These are phyloP conservation scores for Eucalyptus albens DNA, from an alignment of 345 rosid genomes.

Conservation along the genomic window DNA sequence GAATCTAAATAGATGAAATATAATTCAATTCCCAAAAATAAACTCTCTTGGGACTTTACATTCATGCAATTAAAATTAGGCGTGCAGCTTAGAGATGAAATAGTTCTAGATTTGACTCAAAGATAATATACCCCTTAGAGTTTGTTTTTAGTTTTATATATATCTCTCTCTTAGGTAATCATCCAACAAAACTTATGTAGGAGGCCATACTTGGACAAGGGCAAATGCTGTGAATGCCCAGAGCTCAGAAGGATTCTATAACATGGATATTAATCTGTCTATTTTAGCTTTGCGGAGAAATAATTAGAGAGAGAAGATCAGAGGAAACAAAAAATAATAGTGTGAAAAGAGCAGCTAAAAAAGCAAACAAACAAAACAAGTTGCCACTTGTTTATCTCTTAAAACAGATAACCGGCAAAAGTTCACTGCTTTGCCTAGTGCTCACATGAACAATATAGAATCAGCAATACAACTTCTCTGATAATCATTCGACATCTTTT, in stretches of 20 bases:
- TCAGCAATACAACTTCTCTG: no score
- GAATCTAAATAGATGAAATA: neutral
- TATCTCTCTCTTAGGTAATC: neutral
- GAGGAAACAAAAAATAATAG: neutral
- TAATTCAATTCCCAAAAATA: neutral
- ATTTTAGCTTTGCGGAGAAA: slow-evolving; percentile 55
- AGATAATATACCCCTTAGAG: neutral
- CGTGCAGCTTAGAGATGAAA: rapidly evolving
- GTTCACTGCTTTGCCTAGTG: neutral
- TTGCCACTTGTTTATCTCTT: neutral
- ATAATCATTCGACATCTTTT: neutral
- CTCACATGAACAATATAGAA: neutral
- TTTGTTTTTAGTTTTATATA: neutral
- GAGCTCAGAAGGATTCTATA: slow-evolving; percentile 42
- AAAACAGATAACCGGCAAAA: neutral
- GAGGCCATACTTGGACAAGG: slow-evolving; percentile 45
- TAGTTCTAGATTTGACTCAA: neutral
- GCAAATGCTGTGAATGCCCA: slow-evolving; percentile 65
- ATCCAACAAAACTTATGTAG: neutral
- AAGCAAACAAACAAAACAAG: neutral
- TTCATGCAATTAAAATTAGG: neutral
- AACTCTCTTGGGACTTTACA: neutral
- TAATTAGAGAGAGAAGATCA: neutral
- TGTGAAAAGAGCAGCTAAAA: neutral
- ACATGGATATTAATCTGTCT: slow-evolving; percentile 54